Evolutionary conservation across 192 early-diverging fungal species (phyloP).

Genomic region (Podila epicladia): DNA sequence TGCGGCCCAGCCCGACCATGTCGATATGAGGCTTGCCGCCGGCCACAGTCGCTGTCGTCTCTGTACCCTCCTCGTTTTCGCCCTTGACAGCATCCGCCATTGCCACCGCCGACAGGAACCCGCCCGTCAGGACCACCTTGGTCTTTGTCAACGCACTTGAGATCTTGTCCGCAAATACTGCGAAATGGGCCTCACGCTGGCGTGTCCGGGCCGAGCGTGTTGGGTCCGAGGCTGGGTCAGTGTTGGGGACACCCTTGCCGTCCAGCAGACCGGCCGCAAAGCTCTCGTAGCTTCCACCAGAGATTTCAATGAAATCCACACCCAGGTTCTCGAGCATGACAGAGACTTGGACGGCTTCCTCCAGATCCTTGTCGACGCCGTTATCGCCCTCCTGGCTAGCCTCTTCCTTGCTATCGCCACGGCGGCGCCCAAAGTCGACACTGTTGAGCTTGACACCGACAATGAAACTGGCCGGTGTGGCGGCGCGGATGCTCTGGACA

Average conservation of each 20-base stretch:
- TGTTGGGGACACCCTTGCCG: conserved; percentile 3
- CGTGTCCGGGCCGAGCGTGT: neutral
- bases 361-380: conserved; percentile 64
- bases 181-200: conserved; percentile 27
- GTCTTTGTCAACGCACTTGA: conserved; percentile 11
- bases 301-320: conserved; percentile 88
- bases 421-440: conserved; percentile 68
- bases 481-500: conserved; percentile 9
- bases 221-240: neutral
- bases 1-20: conserved; percentile 21
- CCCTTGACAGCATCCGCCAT: conserved; percentile 18
- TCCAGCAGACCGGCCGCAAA: conserved; percentile 19
- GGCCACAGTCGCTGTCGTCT: neutral
- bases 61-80: neutral
- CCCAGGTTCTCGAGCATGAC: conserved; percentile 66
- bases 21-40: conserved; percentile 13
- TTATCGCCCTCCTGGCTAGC: conserved; percentile 66
- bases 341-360: conserved; percentile 74
- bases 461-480: conserved; percentile 4
- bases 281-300: conserved; percentile 72
- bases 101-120: conserved; percentile 8
- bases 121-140: conserved; percentile 21
- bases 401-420: conserved; percentile 61
- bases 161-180: conserved; percentile 33
- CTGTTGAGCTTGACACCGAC: conserved; percentile 45